These are phyloP conservation scores for Colletotrichum sp. DNA, from an alignment of 2,329 filamentous ascomycete species.

Conservation along the genomic window DNA sequence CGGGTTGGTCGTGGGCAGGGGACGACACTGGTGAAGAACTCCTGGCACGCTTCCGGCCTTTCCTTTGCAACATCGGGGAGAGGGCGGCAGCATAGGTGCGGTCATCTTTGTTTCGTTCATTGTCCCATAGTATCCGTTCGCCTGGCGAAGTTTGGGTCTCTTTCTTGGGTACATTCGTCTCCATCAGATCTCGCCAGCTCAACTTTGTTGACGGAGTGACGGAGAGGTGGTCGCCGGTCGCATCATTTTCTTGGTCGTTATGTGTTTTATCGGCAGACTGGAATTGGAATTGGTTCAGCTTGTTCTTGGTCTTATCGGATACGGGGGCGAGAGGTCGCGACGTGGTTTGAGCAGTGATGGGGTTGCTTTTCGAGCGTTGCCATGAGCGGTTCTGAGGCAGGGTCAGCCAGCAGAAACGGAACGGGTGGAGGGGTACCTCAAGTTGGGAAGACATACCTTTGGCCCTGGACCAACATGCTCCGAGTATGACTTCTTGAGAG, in stretches of 20 bases:
- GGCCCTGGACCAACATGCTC: slow-evolving; percentile 29
- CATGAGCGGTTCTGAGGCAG: slow-evolving; percentile 46
- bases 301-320: slow-evolving; percentile 65
- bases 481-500: slow-evolving; percentile 48
- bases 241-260: slow-evolving; percentile 24
- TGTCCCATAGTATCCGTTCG: slow-evolving; percentile 67
- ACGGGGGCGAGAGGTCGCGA: slow-evolving; percentile 50
- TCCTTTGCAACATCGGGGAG: slow-evolving; percentile 55
- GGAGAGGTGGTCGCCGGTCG: slow-evolving; percentile 4
- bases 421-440: background rate
- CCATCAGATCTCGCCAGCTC: slow-evolving; percentile 64
- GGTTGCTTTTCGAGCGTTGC: slow-evolving; percentile 60
- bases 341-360: slow-evolving; percentile 41
- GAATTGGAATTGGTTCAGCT: slow-evolving; percentile 64
- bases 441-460: slow-evolving; percentile 32
- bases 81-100: slow-evolving; percentile 43
- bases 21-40: slow-evolving; percentile 78
- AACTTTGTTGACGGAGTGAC: slow-evolving; percentile 32
- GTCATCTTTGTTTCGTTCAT: slow-evolving; percentile 51
- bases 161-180: slow-evolving; percentile 45
- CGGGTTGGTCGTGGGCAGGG: slow-evolving; percentile 55
- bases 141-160: slow-evolving; percentile 60
- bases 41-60: slow-evolving; percentile 69
- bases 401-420: slow-evolving; percentile 12
- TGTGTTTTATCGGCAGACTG: slow-evolving; percentile 37